A percentile compares a stretch with the other conserved stretches of the same genome.
phyloP scores from a whole-genome alignment of 2,329 filamentous ascomycete species.

The Sporothrix humicola region DNA sequence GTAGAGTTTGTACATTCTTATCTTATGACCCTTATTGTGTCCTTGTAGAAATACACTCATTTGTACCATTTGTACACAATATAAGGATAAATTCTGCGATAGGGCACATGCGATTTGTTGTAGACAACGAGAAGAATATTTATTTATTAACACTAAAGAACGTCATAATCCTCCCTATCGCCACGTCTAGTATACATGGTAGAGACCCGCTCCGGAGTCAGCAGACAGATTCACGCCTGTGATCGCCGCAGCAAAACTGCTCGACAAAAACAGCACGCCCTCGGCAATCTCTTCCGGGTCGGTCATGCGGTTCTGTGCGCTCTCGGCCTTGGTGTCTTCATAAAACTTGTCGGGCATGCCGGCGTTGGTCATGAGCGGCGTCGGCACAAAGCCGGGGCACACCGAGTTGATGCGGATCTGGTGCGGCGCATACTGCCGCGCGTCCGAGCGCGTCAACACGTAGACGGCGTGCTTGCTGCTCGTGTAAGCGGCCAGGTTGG shows the following conservation, averaged over 20 bases:
- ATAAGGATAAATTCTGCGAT: neutral
- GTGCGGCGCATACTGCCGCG: neutral
- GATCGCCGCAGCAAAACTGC: constrained; percentile 10
- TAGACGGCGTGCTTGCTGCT: constrained; percentile 6
- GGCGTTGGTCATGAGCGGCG: constrained; percentile 2
- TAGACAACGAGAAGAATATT: too few relatives aligned
- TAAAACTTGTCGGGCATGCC: constrained; percentile 1
- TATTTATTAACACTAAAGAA: too few relatives aligned
- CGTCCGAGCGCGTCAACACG: constrained; percentile 12
- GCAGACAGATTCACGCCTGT: constrained; percentile 9
- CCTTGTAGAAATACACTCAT: neutral
- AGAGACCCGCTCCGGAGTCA: constrained; percentile 2
- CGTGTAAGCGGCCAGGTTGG: neutral
- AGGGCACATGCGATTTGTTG: too few relatives aligned
- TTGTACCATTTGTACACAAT: neutral
- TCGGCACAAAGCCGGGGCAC: neutral
- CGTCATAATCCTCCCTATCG: neutral
- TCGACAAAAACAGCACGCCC: constrained; percentile 2
- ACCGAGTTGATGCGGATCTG: constrained; percentile 23
- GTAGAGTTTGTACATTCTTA: neutral
- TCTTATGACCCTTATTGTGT: neutral
- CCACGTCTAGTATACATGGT: constrained; percentile 6
- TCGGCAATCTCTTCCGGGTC: constrained; percentile 12
- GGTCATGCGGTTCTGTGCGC: constrained; percentile 1
- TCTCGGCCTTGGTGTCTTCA: constrained; percentile 4